Evolutionary conservation across 768 basidiomycete species (phyloP).

Genomic region (Cystofilobasidium ferigula): DNA sequence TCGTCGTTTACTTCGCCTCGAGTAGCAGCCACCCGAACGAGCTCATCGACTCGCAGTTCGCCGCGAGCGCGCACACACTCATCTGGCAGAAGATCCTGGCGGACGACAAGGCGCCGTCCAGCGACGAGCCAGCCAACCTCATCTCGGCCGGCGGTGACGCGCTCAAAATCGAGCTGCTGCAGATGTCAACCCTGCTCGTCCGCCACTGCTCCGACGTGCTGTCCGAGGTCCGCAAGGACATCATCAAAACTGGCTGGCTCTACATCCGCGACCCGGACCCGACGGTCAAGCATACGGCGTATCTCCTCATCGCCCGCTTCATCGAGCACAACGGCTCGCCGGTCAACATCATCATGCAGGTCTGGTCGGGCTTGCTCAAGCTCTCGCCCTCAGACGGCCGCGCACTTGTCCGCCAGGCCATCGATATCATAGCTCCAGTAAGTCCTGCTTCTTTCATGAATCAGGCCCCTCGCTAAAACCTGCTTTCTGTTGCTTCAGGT

Average conservation of each 20-base stretch:
- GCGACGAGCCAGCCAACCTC: slow-evolving; percentile 62
- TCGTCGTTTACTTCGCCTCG: slow-evolving; percentile 60
- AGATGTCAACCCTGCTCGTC: slow-evolving; percentile 77
- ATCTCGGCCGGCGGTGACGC: slow-evolving; percentile 52
- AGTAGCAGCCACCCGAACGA: slow-evolving; percentile 47
- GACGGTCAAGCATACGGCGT: slow-evolving; percentile 83
- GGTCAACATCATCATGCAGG: slow-evolving; percentile 75
- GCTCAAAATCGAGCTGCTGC: slow-evolving; percentile 80
- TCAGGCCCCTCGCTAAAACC: too few relatives aligned
- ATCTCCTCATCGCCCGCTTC: slow-evolving; percentile 81
- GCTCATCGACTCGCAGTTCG: slow-evolving; percentile 60
- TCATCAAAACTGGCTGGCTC: slow-evolving; percentile 87
- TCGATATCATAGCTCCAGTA: slow-evolving; percentile 67
- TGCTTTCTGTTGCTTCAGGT: slow-evolving; percentile 34
- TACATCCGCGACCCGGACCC: slow-evolving; percentile 74
- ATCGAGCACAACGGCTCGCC: slow-evolving; percentile 81
- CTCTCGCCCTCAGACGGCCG: slow-evolving; percentile 69
- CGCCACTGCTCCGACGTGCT: slow-evolving; percentile 72
- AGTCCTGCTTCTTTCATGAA: background rate
- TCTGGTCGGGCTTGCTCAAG: slow-evolving; percentile 81
- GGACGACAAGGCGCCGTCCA: slow-evolving; percentile 15
- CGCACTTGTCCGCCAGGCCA: slow-evolving; percentile 65
- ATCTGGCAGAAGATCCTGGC: slow-evolving; percentile 62
- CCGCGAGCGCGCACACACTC: slow-evolving; percentile 46
- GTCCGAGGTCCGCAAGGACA: slow-evolving; percentile 71